phyloP scores from a whole-genome alignment of 805 yeast species.

The Candida peoriensis region DNA sequence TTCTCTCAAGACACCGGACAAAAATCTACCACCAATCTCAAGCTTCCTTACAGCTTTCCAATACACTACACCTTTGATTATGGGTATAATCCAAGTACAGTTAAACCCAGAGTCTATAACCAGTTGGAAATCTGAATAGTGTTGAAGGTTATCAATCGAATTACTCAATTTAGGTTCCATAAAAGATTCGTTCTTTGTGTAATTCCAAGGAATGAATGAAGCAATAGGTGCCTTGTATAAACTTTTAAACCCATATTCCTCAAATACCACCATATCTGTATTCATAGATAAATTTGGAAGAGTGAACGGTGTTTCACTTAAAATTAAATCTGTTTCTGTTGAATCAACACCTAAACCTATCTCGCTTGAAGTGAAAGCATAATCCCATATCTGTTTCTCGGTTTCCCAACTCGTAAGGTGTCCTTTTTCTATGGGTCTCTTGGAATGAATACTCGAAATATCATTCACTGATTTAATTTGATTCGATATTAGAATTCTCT shows the following conservation, averaged over 20 bases:
- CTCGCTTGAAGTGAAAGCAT: conserved; percentile 32
- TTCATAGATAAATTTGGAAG: conserved; percentile 76
- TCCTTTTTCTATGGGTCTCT: conserved; percentile 85
- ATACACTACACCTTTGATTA: conserved; percentile 69
- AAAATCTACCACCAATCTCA: conserved; percentile 81
- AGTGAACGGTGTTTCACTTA: conserved; percentile 79
- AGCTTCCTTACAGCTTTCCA: conserved; percentile 74
- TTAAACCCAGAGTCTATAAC: conserved; percentile 87
- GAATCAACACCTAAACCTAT: conserved; percentile 39
- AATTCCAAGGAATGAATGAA: conserved; percentile 60
- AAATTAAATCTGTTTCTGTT: conserved; percentile 54
- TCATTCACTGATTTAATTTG: conserved; percentile 60
- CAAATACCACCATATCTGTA: conserved; percentile 89
- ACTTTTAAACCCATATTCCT: conserved; percentile 78
- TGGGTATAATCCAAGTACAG: conserved; percentile 83
- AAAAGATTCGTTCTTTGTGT: conserved; percentile 22
- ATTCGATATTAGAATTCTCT: conserved; percentile 67
- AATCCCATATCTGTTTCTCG: conserved; percentile 88
- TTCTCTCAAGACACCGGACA: conserved; percentile 81
- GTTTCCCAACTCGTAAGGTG: conserved; percentile 89
- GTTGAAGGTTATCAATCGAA: conserved; percentile 11
- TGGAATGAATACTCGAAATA: conserved; percentile 64
- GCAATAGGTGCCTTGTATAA: conserved; percentile 64
- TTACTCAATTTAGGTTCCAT: conserved; percentile 22
- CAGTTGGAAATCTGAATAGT: conserved; percentile 58